These are phyloP conservation scores for Saururus chinensis DNA, from an alignment of 164 flowering plant genomes.

Conservation along the genomic window DNA sequence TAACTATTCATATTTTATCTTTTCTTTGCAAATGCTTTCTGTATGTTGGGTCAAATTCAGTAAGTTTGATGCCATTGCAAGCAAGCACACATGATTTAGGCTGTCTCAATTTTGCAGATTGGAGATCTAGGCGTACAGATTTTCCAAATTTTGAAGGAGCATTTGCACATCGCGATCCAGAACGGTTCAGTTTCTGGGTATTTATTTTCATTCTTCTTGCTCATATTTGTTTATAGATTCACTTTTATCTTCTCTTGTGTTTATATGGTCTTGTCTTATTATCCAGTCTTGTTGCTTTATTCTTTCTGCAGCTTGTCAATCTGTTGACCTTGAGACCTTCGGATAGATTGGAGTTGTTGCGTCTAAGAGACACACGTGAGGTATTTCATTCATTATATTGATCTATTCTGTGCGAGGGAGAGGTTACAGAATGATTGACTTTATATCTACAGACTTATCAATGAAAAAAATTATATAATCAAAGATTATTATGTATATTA, in stretches of 20 bases:
- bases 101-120: constrained; percentile 27
- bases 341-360: constrained; percentile 74
- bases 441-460: too few relatives aligned
- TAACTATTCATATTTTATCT: background rate
- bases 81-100: background rate
- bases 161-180: constrained; percentile 71
- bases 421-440: too few relatives aligned
- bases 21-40: background rate
- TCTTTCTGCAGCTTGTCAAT: constrained; percentile 54
- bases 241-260: background rate
- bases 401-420: background rate
- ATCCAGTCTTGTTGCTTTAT: background rate
- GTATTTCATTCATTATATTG: constrained; percentile 27
- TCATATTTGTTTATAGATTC: background rate
- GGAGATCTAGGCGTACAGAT: constrained; percentile 42
- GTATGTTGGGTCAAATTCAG: background rate
- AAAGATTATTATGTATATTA: too few relatives aligned
- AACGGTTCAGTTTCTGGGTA: constrained; percentile 98
- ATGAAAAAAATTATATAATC: too few relatives aligned
- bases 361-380: constrained; percentile 66
- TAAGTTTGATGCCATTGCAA: too few relatives aligned
- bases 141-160: constrained; percentile 60
- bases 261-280: background rate
- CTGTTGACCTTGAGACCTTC: constrained; percentile 54
- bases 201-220: background rate